Conservation (phyloP, 2,329 filamentous ascomycete genomes). For the Alternaria sp. region DNA sequence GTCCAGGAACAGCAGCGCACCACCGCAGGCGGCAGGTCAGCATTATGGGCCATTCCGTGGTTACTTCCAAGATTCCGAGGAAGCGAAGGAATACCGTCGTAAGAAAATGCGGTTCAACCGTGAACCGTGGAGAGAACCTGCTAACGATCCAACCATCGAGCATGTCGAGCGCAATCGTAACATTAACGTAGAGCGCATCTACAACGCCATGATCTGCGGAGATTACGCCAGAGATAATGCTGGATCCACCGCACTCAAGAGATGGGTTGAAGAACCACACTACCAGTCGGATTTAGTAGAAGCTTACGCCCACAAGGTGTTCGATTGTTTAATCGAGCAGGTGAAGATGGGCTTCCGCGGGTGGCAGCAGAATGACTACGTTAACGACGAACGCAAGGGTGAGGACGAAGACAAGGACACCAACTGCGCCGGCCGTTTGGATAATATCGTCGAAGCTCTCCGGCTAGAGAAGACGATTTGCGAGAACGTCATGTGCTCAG, state of each 20-base stretch:
- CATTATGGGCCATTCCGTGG: conserved; percentile 33
- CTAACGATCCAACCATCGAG: conserved; percentile 33
- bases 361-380: conserved; percentile 49
- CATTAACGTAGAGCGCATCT: conserved; percentile 39
- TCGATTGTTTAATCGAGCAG: conserved; percentile 44
- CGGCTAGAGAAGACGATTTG: conserved; percentile 50
- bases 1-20: conserved; percentile 8
- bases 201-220: conserved; percentile 44
- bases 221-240: conserved; percentile 44
- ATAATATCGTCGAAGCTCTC: conserved; percentile 42
- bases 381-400: conserved; percentile 46
- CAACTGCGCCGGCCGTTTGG: conserved; percentile 38
- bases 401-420: conserved; percentile 46
- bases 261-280: conserved; percentile 44
- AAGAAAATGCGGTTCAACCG: conserved; percentile 36
- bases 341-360: conserved; percentile 45
- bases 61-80: conserved; percentile 29
- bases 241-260: conserved; percentile 43
- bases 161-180: conserved; percentile 29
- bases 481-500: conserved; percentile 49
- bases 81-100: conserved; percentile 38
- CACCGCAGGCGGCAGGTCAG: conserved; percentile 13
- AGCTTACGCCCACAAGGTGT: conserved; percentile 46
- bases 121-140: conserved; percentile 35
- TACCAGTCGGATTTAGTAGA: conserved; percentile 43